Conservation (phyloP, 441 rosid genomes). For the Jatropha multifida region DNA sequence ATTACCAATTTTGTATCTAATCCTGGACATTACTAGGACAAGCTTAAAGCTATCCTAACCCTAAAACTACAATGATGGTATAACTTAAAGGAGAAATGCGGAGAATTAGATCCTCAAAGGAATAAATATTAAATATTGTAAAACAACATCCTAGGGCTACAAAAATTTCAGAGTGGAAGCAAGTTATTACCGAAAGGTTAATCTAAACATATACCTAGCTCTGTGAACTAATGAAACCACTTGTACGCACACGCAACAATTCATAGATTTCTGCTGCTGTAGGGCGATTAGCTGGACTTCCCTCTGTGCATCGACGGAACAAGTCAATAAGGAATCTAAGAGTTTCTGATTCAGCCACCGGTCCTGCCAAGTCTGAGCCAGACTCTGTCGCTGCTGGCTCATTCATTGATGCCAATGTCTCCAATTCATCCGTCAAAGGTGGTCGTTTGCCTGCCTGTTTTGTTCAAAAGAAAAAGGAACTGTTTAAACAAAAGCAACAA, state of each 20-base stretch:
- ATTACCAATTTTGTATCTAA: conserved; percentile 1
- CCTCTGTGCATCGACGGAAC: conserved; percentile 63
- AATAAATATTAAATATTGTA: conserved; percentile 12
- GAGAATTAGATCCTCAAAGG: conserved; percentile 21
- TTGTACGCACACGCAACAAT: conserved; percentile 38
- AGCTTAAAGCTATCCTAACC: conserved; percentile 12
- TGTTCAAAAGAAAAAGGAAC: background rate
- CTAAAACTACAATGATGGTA: conserved; percentile 16
- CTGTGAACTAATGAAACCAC: conserved; percentile 23
- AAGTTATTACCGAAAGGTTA: conserved; percentile 13
- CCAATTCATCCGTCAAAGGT: conserved; percentile 53
- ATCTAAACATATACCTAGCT: conserved; percentile 25
- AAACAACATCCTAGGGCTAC: conserved; percentile 32
- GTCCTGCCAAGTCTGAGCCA: conserved; percentile 31
- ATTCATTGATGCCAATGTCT: conserved; percentile 38
- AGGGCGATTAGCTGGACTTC: conserved; percentile 67
- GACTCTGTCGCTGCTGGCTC: conserved; percentile 35
- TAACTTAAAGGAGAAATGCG: conserved; percentile 14
- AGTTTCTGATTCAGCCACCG: conserved; percentile 45
- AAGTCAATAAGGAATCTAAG: conserved; percentile 66
- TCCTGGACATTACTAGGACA: background rate
- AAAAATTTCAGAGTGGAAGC: conserved; percentile 28
- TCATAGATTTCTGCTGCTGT: conserved; percentile 60
- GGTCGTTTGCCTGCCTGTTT: conserved; percentile 78
- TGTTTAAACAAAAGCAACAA: background rate